phyloP scores from a whole-genome alignment of 208 protist species.

The Trichomonas vaginalis region DNA sequence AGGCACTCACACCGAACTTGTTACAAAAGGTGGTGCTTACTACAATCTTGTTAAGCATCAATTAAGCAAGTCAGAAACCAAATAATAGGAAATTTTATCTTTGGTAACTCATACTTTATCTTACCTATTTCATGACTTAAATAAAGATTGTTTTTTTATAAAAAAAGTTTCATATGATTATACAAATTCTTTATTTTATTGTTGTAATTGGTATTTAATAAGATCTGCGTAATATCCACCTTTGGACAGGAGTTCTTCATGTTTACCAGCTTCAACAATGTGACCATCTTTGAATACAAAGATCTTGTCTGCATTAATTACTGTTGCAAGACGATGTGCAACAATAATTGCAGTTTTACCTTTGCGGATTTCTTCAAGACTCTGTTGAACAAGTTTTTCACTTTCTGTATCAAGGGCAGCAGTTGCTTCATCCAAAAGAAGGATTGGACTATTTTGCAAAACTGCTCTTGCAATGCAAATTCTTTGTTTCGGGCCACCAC shows the following conservation, averaged over 20 bases:
- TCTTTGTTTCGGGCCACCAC: neutral
- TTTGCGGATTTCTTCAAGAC: neutral
- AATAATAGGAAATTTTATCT: no score
- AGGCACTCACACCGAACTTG: neutral
- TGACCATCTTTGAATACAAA: neutral
- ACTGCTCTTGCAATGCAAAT: constrained; percentile 1
- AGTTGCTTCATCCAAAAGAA: neutral
- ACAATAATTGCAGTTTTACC: neutral
- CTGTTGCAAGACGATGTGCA: neutral
- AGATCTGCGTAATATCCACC: neutral
- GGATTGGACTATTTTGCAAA: neutral
- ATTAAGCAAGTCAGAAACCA: no score
- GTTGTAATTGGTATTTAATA: neutral
- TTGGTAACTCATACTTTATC: no score
- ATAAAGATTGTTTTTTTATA: no score
- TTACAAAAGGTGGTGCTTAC: neutral
- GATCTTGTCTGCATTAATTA: neutral
- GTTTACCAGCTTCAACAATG: neutral
- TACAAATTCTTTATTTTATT: neutral
- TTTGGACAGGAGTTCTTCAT: neutral
- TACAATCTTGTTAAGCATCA: neutral
- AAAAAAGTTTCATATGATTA: no score
- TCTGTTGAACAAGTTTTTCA: neutral
- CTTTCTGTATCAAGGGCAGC: neutral
- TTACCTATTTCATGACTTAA: no score